These are phyloP conservation scores for Pichia phayaonensis DNA, from an alignment of 805 yeast genomes.

Conservation along the genomic window DNA sequence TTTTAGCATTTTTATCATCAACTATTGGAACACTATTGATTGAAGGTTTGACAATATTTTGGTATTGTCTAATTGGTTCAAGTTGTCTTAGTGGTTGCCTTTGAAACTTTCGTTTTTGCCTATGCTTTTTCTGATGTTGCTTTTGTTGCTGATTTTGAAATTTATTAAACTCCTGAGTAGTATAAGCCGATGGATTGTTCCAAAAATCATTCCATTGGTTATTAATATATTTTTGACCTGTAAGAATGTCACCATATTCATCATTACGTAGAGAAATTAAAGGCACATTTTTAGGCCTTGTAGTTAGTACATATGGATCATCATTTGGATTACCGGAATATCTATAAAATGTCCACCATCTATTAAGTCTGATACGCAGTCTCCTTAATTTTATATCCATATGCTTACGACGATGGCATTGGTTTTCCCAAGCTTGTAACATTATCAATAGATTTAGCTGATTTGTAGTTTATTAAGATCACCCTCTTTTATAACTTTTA, in stretches of 20 bases:
- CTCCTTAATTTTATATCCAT: constrained; percentile 6
- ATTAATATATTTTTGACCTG: background rate
- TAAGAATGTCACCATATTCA: constrained; percentile 15
- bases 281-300: constrained; percentile 21
- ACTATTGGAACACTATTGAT: background rate
- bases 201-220: background rate
- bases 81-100: background rate
- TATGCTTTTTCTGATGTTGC: background rate
- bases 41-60: background rate
- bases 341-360: constrained; percentile 23
- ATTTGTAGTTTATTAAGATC: too few species aligned
- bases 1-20: background rate
- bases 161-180: constrained; percentile 7
- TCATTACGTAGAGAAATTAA: constrained; percentile 22
- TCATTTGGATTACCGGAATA: constrained; percentile 17
- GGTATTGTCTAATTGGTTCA: background rate
- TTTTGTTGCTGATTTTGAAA: background rate
- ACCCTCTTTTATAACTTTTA: background rate
- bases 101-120: background rate
- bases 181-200: background rate
- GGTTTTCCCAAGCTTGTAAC: constrained; percentile 2
- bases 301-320: constrained; percentile 18
- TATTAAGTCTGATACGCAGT: constrained; percentile 18
- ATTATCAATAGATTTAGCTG: background rate
- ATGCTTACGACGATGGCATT: background rate